Percentiles rank a stretch among this genome's conserved stretches.
Evolutionary conservation across 2,329 filamentous ascomycete species (phyloP).

Genomic region (Chaetomium strumarium): DNA sequence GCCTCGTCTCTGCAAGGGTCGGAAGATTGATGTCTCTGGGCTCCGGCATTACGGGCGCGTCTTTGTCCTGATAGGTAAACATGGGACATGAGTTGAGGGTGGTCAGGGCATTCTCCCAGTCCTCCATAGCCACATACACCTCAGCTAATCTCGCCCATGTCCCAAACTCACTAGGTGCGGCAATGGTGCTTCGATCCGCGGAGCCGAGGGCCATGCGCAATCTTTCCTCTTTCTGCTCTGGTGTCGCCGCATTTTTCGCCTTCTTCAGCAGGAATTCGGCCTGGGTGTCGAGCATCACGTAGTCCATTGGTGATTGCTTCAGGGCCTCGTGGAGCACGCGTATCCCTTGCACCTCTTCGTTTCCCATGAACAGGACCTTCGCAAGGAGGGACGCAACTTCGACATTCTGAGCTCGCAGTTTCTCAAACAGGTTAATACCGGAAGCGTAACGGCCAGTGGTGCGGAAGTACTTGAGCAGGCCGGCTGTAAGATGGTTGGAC

Average conservation of each 20-base stretch:
- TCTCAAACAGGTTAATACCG: constrained; percentile 96
- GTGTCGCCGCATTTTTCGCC: constrained; percentile 50
- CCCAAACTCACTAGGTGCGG: constrained; percentile 92
- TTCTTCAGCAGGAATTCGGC: constrained; percentile 88
- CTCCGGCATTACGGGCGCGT: constrained; percentile 89
- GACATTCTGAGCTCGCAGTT: constrained; percentile 80
- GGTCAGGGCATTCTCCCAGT: constrained; percentile 92
- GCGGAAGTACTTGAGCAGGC: constrained; percentile 87
- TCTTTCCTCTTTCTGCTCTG: constrained; percentile 57
- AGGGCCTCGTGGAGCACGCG: constrained; percentile 81
- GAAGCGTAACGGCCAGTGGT: constrained; percentile 93
- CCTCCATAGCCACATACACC: constrained; percentile 88
- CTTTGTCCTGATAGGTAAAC: constrained; percentile 99
- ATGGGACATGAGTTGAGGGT: constrained; percentile 98
- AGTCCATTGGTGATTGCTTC: constrained; percentile 93
- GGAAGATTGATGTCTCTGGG: constrained; percentile 83
- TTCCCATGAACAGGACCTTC: constrained; percentile 86
- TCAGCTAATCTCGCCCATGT: constrained; percentile 94
- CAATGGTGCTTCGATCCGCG: constrained; percentile 89
- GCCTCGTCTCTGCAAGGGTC: constrained; percentile 77
- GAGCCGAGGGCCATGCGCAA: constrained; percentile 84
- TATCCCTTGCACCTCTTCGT: constrained; percentile 95
- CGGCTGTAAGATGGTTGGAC: constrained; percentile 91
- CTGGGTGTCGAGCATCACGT: constrained; percentile 90
- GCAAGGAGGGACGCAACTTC: constrained; percentile 92